These are phyloP conservation scores for Neofusicoccum sp. DNA, from an alignment of 2,329 filamentous ascomycete genomes.

Conservation along the genomic window DNA sequence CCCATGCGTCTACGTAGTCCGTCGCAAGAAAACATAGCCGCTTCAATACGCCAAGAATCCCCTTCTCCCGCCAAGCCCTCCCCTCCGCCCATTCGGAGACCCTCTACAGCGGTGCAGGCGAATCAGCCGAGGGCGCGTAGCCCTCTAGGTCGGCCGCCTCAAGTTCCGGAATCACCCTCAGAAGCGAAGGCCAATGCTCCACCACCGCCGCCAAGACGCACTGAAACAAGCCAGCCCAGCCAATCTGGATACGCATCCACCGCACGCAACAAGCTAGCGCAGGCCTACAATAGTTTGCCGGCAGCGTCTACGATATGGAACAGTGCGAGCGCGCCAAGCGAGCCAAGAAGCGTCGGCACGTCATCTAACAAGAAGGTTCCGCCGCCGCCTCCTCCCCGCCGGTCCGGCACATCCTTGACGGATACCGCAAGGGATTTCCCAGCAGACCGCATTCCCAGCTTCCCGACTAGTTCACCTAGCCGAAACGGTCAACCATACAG, in stretches of 20 bases:
- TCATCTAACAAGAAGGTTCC: constrained; percentile 19
- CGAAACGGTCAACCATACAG: background rate
- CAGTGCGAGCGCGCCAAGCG: constrained; percentile 12
- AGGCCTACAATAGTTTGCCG: constrained; percentile 41
- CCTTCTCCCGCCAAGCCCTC: constrained; percentile 18
- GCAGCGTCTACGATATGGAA: constrained; percentile 28
- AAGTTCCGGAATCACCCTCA: constrained; percentile 22
- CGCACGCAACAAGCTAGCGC: constrained; percentile 39
- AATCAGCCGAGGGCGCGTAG: constrained; percentile 20
- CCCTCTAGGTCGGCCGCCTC: constrained; percentile 28
- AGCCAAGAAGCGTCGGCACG: constrained; percentile 7
- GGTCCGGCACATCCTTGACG: constrained; percentile 10
- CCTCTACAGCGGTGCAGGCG: constrained; percentile 10
- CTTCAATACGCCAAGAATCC: constrained; percentile 17
- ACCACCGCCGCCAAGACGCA: constrained; percentile 32
- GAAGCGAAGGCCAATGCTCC: constrained; percentile 32
- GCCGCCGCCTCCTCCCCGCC: constrained; percentile 19
- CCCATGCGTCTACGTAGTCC: constrained; percentile 39
- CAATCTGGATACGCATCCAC: constrained; percentile 36
- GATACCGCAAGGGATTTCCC: background rate
- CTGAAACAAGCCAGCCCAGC: constrained; percentile 11
- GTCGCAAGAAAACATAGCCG: constrained; percentile 30
- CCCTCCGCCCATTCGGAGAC: constrained; percentile 33
- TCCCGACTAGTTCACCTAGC: background rate
- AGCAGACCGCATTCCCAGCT: background rate